Base-by-base conservation (phyloP, 192 early-diverging fungal genomes). In the Podochytrium sp. region DNA sequence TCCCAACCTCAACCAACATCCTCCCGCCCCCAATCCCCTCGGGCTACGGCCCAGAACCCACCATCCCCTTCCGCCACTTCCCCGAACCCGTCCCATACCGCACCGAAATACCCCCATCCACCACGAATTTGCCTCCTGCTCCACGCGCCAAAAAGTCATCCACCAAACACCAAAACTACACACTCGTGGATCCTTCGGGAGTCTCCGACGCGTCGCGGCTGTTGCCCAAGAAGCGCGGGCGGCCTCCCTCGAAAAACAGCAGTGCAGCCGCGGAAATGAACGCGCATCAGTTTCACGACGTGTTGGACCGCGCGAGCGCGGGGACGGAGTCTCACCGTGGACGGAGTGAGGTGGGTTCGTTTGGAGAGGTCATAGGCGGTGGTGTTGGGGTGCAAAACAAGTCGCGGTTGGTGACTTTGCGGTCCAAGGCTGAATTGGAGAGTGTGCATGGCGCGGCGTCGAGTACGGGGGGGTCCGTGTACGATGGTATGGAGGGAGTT, bases 141-240 rank as follows among this genome's bases (percentile, higher is more conserved):
- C n/a, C n/a, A n/a, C n/a, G n/a, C n/a, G n/a, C n/a, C n/a, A n/a
- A n/a, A n/a, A n/a, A n/a, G n/a, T n/a, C n/a, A n/a, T n/a, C n/a
- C n/a, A n/a, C n/a, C n/a, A n/a, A n/a, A 20, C 23, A 47, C 23
- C n/a, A 65, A 18, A 38, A 38, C 0, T 0, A 34, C 63, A 29
- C n/a, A 3, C 29, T 42, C 63, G 35, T 41, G 41, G 27, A 65
- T 18, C 63, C 29, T 6, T 7, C 32, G 18, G 1, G 29, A 12
- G 51, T n/a, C 47, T 27, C 7, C n/a, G 66, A 39, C 51, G 23
- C n/a, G 6, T 25, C 63, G 25, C 38, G 63, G 1, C 27, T 65
- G 40, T 10, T 25, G 7, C 63, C 63, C 18, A 65, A 65, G 29
- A 65, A 65, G 38, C 38, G 63, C 2, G 63, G 63, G 10, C 38